Evolutionary conservation across 75 land plant species (phyloP).

Genomic region (Larix kaempferi): DNA sequence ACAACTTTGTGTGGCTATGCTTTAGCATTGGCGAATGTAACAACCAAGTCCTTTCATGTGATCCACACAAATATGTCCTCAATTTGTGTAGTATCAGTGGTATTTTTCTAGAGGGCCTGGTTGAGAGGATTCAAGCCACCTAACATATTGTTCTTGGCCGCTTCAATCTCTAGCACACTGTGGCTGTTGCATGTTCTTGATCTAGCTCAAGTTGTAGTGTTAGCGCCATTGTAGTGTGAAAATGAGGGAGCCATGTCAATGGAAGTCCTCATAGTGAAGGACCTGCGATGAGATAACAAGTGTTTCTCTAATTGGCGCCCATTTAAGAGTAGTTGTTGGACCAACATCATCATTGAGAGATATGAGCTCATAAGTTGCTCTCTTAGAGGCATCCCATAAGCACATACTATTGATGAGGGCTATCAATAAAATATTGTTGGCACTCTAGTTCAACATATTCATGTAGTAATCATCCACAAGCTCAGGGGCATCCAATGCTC

Average conservation of each 20-base stretch:
- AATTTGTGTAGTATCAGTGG: not conserved
- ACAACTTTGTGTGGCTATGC: constrained; percentile 25
- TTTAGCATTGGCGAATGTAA: constrained; percentile 21
- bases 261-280: not conserved
- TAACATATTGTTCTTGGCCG: not conserved
- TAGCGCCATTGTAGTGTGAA: not conserved
- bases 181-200: not conserved
- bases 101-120: not conserved
- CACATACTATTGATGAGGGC: constrained; percentile 35
- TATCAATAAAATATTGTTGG: constrained; percentile 10
- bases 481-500: not conserved
- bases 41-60: constrained; percentile 45
- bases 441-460: not conserved
- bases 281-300: no score
- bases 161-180: not conserved
- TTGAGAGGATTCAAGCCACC: not conserved
- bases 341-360: no score
- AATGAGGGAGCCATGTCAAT: not conserved
- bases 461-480: not conserved
- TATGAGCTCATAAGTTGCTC: constrained; percentile 10
- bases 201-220: not conserved
- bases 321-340: no score
- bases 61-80: constrained; percentile 5
- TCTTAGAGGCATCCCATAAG: constrained; percentile 49
- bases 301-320: no score